Conservation (phyloP, 1,284 basidiomycete genomes). For the Ganoderma meredithae region DNA sequence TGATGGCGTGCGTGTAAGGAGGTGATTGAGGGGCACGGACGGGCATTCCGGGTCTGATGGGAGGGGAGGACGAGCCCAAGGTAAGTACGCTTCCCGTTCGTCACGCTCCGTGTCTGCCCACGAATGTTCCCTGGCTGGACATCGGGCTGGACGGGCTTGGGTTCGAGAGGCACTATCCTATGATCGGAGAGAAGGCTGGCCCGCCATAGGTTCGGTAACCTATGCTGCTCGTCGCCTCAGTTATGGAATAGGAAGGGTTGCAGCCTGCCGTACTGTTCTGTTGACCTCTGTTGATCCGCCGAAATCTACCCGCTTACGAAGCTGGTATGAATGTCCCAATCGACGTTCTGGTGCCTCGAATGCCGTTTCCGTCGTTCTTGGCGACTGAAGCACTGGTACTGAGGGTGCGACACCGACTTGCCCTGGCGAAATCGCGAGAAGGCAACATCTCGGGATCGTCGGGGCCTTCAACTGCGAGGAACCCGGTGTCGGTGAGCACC, state of each 20-base stretch:
- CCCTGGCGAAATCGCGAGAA: neutral
- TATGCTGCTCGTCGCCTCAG: neutral
- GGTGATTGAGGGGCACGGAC: neutral
- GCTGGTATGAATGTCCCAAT: neutral
- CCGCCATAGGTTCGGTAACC: neutral
- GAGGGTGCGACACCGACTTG: neutral
- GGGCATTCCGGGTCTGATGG: neutral
- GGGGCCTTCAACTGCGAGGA: neutral
- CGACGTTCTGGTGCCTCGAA: neutral
- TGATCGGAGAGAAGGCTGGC: neutral
- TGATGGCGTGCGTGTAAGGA: neutral
- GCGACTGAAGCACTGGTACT: neutral
- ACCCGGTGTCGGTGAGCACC: neutral
- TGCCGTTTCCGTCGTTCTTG: neutral
- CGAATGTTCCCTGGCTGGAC: too few relatives aligned
- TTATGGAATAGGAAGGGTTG: neutral
- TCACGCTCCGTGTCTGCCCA: too few relatives aligned
- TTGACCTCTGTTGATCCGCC: neutral
- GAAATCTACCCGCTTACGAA: neutral
- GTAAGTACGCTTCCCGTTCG: neutral
- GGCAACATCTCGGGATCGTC: slow-evolving; percentile 3
- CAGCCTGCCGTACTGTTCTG: neutral
- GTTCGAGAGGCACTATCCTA: neutral
- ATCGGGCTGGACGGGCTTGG: too few relatives aligned
- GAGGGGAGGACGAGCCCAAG: neutral